Evolutionary conservation across 441 rosid species (phyloP).

Genomic region (Macaranga tanarius): DNA sequence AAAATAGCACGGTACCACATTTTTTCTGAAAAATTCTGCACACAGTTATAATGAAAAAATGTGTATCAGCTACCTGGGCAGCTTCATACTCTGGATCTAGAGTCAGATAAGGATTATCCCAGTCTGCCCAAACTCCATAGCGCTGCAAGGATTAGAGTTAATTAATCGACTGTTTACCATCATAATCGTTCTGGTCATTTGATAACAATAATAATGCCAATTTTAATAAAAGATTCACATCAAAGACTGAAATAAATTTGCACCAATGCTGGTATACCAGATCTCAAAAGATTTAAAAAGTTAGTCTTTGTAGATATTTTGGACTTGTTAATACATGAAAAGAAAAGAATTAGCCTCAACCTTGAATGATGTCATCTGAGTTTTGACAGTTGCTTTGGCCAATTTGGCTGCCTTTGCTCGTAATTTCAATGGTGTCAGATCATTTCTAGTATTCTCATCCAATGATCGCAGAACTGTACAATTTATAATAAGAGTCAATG

Average conservation of each 20-base stretch:
- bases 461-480: constrained; percentile 90
- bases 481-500: constrained; percentile 38
- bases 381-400: constrained; percentile 90
- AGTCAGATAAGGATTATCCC: constrained; percentile 86
- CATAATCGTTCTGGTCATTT: background rate
- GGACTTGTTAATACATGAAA: constrained; percentile 8
- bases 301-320: constrained; percentile 1
- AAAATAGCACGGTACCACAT: constrained; percentile 1
- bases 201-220: background rate
- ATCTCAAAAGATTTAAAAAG: constrained; percentile 11
- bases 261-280: background rate
- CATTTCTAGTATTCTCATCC: constrained; percentile 78
- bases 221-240: background rate
- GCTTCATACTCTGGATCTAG: constrained; percentile 97
- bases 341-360: constrained; percentile 32
- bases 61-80: constrained; percentile 67
- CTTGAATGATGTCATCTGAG: constrained; percentile 97
- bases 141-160: constrained; percentile 55
- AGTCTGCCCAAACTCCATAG: constrained; percentile 97
- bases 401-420: constrained; percentile 94
- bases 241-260: constrained; percentile 9
- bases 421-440: constrained; percentile 80
- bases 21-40: constrained; percentile 16
- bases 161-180: constrained; percentile 17
- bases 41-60: constrained; percentile 22